Evolutionary conservation across 2,329 filamentous ascomycete species (phyloP).

Genomic region (Neophaeococcomyces mojaviensis): DNA sequence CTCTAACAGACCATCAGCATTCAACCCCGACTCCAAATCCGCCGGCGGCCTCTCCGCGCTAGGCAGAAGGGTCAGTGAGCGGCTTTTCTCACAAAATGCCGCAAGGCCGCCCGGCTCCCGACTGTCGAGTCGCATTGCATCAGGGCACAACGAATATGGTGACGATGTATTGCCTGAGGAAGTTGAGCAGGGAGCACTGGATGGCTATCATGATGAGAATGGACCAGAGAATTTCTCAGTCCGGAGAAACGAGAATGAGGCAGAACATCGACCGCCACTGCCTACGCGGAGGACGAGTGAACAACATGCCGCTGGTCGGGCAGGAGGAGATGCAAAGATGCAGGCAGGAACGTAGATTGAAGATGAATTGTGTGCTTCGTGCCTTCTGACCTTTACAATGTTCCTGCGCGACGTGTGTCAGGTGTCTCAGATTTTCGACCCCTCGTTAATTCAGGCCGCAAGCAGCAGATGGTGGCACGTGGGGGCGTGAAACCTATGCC

Average conservation of each 20-base stretch:
- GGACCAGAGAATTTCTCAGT: too few species aligned
- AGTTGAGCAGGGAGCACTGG: too few species aligned
- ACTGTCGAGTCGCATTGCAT: background rate
- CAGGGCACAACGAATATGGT: background rate
- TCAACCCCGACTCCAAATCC: conserved; percentile 19
- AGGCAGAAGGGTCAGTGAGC: conserved; percentile 19
- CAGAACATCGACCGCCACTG: conserved; percentile 1
- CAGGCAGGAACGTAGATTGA: too few species aligned
- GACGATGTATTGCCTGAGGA: conserved; percentile 4
- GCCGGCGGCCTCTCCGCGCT: conserved; percentile 8
- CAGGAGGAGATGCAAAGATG: background rate
- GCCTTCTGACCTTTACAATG: too few species aligned
- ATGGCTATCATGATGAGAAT: too few species aligned
- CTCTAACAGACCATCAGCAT: conserved; percentile 11
- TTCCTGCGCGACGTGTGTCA: too few species aligned
- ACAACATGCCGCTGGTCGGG: background rate
- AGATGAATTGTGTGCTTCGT: too few species aligned
- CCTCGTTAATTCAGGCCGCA: too few species aligned
- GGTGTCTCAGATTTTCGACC: too few species aligned
- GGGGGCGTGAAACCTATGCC: too few species aligned
- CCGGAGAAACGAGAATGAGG: background rate
- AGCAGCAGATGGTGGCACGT: too few species aligned
- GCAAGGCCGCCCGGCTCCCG: conserved; percentile 4
- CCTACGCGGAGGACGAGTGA: background rate
- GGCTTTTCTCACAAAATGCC: conserved; percentile 18